phyloP scores from a whole-genome alignment of 768 basidiomycete species.

The Serendipita sp. region DNA sequence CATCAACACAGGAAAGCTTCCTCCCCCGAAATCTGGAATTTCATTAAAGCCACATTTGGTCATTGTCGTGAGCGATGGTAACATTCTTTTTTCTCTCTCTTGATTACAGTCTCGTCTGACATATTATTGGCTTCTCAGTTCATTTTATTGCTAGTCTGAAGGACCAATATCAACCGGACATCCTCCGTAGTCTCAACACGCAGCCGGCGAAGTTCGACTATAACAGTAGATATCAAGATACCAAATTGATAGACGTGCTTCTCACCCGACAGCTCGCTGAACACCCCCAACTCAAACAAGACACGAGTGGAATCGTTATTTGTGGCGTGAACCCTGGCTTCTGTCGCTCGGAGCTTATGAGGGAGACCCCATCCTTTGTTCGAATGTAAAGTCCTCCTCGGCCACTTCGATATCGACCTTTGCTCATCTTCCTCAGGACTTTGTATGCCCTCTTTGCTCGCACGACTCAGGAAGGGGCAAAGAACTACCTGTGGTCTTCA shows the following conservation, averaged over 20 bases:
- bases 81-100: neutral
- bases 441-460: neutral
- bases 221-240: neutral
- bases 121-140: neutral
- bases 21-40: neutral
- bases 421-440: neutral
- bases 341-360: constrained; percentile 4
- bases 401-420: neutral
- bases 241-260: neutral
- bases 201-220: neutral
- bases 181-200: constrained; percentile 6
- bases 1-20: neutral
- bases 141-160: neutral
- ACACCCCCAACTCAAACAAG: neutral
- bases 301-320: neutral
- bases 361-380: neutral
- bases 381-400: neutral
- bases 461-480: neutral
- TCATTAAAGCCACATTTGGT: neutral
- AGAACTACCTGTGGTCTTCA: neutral
- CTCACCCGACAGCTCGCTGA: neutral
- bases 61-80: neutral
- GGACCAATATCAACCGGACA: neutral
- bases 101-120: neutral
- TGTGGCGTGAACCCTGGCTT: constrained; percentile 7